Percentiles rank a stretch among this genome's conserved stretches.
phyloP scores from a whole-genome alignment of 169 alveolate genomes.

The Amoebophrya sp. region DNA sequence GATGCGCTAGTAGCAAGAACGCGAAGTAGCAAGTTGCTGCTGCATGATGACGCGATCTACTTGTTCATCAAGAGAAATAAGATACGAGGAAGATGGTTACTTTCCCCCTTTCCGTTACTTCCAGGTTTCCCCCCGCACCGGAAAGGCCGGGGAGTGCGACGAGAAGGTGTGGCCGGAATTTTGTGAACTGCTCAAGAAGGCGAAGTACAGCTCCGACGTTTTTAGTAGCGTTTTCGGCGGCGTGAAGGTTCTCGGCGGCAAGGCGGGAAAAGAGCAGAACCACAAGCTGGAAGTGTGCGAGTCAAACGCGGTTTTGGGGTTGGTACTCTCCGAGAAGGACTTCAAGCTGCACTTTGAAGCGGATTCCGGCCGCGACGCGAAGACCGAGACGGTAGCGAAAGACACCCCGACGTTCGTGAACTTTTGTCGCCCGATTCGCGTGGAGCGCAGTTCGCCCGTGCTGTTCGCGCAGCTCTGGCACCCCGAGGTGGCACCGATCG shows the following conservation, averaged over 20 bases:
- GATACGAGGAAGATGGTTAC: too few relatives aligned
- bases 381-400: not conserved
- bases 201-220: not conserved
- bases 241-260: not conserved
- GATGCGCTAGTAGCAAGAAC: too few relatives aligned
- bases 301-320: not conserved
- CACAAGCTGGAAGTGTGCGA: not conserved
- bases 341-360: not conserved
- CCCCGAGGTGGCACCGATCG: not conserved
- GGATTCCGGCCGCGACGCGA: not conserved
- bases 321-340: not conserved
- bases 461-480: not conserved
- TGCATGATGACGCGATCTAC: too few relatives aligned
- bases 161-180: not conserved
- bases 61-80: too few relatives aligned
- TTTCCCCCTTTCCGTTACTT: not conserved
- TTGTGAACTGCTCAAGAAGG: not conserved
- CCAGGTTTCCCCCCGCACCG: not conserved
- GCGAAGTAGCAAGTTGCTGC: too few relatives aligned
- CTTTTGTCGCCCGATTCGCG: not conserved
- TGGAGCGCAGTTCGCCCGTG: not conserved
- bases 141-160: not conserved
- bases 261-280: not conserved
- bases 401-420: not conserved
- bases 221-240: not conserved